phyloP scores from a whole-genome alignment of 1,284 basidiomycete genomes.

The Austroboletus novae-zelandiae region DNA sequence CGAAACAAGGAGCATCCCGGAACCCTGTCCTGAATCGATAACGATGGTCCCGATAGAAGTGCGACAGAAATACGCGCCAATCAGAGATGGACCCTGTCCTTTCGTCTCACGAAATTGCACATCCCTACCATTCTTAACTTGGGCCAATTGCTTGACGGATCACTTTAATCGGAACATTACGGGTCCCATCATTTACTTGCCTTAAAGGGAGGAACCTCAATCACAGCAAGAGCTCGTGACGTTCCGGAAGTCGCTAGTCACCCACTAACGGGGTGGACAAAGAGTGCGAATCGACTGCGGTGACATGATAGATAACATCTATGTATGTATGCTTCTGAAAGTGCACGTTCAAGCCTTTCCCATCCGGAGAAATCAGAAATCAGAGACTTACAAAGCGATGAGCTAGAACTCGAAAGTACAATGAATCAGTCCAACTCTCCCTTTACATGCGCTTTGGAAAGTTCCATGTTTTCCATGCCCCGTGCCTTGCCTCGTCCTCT shows the following conservation, averaged over 20 bases:
- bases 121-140: not conserved
- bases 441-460: constrained; percentile 15
- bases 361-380: not conserved
- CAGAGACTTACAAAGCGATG: constrained; percentile 13
- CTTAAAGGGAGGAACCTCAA: not conserved
- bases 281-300: no score
- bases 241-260: not conserved
- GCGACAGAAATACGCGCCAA: not conserved
- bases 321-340: constrained; percentile 5
- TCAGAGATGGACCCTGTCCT: not conserved
- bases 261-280: not conserved
- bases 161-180: constrained; percentile 10
- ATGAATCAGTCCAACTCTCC: constrained; percentile 14
- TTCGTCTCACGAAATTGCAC: constrained; percentile 11
- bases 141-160: not conserved
- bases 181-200: constrained; percentile 3
- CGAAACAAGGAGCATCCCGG: not conserved
- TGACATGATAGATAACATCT: not conserved
- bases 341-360: constrained; percentile 1
- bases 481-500: constrained; percentile 29
- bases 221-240: not conserved
- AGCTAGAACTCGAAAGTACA: constrained; percentile 1
- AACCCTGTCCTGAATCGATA: not conserved
- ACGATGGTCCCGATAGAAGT: constrained; percentile 5
- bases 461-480: constrained; percentile 12